Percentiles rank a stretch among this genome's conserved stretches.
Evolutionary conservation across 352 stramenopile species (phyloP).

Genomic region (Phytophthora uliginosa): DNA sequence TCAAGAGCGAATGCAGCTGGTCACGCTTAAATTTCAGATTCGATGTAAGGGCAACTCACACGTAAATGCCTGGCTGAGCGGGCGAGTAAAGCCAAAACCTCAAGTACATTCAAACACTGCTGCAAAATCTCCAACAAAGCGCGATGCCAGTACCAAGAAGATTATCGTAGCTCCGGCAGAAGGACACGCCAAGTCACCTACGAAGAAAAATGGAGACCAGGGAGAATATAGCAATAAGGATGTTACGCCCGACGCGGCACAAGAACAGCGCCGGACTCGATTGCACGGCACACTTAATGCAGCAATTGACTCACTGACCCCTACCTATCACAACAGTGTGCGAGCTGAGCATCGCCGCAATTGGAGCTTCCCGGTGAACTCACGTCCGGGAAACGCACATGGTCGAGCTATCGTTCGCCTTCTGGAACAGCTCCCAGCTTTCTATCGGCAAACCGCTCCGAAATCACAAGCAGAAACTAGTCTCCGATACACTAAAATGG

Average conservation of each 20-base stretch:
- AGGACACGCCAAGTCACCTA: slow-evolving; percentile 11
- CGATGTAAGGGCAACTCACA: slow-evolving; percentile 28
- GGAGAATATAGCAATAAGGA: slow-evolving; percentile 15
- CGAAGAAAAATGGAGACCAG: slow-evolving; percentile 11
- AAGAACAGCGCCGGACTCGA: slow-evolving; percentile 16
- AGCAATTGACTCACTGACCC: slow-evolving; percentile 29
- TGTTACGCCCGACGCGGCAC: not conserved
- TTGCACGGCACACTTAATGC: slow-evolving; percentile 25
- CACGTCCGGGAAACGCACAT: slow-evolving; percentile 64
- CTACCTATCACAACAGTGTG: slow-evolving; percentile 66
- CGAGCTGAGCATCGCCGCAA: slow-evolving; percentile 59
- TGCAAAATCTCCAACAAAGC: slow-evolving; percentile 15
- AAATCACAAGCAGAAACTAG: slow-evolving; percentile 17
- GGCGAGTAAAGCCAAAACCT: slow-evolving; percentile 31
- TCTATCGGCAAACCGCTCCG: slow-evolving; percentile 40
- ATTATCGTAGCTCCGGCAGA: slow-evolving; percentile 4
- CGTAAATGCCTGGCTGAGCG: slow-evolving; percentile 23
- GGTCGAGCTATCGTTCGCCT: slow-evolving; percentile 53
- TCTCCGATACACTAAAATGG: slow-evolving; percentile 61
- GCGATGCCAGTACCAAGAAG: slow-evolving; percentile 16
- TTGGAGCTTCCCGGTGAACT: slow-evolving; percentile 57
- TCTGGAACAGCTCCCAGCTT: slow-evolving; percentile 43
- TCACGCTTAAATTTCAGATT: slow-evolving; percentile 55
- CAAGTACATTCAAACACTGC: not conserved
- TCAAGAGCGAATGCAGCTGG: slow-evolving; percentile 52